A percentile compares a stretch with the other conserved stretches of the same genome.
phyloP scores from a whole-genome alignment of 2,329 filamentous ascomycete species.

The Fusarium napiforme region DNA sequence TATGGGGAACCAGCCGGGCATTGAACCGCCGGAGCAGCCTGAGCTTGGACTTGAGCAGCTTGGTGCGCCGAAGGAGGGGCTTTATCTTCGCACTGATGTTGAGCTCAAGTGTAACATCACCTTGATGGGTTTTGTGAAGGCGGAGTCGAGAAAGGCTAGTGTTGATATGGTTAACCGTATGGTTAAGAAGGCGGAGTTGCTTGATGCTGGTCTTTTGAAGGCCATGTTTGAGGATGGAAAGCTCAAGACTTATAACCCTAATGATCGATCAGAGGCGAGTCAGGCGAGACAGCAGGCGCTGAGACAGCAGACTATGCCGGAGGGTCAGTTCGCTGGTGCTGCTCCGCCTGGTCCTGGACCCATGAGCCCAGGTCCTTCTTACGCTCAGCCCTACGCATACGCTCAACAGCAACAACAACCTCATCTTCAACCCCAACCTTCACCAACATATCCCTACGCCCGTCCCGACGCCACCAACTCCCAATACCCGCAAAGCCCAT shows the following conservation, averaged over 20 bases:
- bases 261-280: conserved; percentile 56
- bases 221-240: conserved; percentile 75
- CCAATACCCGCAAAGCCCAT: conserved; percentile 35
- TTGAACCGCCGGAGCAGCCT: conserved; percentile 68
- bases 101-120: conserved; percentile 77
- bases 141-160: conserved; percentile 72
- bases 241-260: conserved; percentile 68
- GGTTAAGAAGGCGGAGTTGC: conserved; percentile 76
- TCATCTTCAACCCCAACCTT: conserved; percentile 40
- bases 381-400: conserved; percentile 40
- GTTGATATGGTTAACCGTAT: conserved; percentile 75
- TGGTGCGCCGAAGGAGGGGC: conserved; percentile 70
- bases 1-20: conserved; percentile 73
- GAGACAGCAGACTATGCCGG: conserved; percentile 47
- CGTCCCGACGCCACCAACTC: conserved; percentile 25
- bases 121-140: conserved; percentile 73
- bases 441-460: conserved; percentile 33
- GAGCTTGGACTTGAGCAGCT: conserved; percentile 70
- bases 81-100: conserved; percentile 77
- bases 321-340: not conserved
- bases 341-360: conserved; percentile 1
- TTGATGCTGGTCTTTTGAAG: conserved; percentile 72
- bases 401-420: conserved; percentile 38
- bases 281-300: conserved; percentile 48
- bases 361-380: conserved; percentile 34